Evolutionary conservation across 495 filamentous ascomycete genomes (phyloP), one percentile per base, ranked within the genome.

Genomic region (Haplographium delicatum): DNA sequence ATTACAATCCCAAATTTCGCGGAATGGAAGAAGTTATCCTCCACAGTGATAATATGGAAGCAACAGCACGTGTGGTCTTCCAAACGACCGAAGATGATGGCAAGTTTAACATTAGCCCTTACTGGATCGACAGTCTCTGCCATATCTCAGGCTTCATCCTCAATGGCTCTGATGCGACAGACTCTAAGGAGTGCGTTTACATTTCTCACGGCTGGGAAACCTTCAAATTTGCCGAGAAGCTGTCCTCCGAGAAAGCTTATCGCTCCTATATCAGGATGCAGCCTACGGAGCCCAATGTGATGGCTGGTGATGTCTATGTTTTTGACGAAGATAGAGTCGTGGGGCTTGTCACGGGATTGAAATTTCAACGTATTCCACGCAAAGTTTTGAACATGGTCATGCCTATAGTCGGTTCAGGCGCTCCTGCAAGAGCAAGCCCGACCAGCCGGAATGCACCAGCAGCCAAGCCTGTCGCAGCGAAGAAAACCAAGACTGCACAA

Each of bases 171-270:
- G 86, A 88, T 59, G 76, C 74, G 19, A 75, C 82, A 2, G 82
- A 90, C 55, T 83, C 81, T 0, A 78, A 80, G 50, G 79, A 85
- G 47, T 71, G 81, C 37, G 82, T 88, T 25, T 91, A 80, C 60
- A 81, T 91, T 49, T 86, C 82, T 34, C 88, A 91, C 58, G 85
- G 86, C n/a, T 86, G 87, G 83, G 80, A 85, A 53, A 82, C 78
- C 0, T 77, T 91, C 70, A 74, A 80, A 13, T 81, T 89, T 51
- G 73, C 82, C 51, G 81, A 84, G 58, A 73, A 78, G 28, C 74
- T 91, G 15, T 67, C 72, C 18, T 69, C 74, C 0, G 71, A 70
- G 25, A 83, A 86, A 67, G 82, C 78, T 0, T 91, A 89, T 57
- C 74, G 76, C 40, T 80, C 78, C 4, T 87, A 89, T 65, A 80